phyloP scores from a whole-genome alignment of 306 rosid species.

The Dryas drummondii region DNA sequence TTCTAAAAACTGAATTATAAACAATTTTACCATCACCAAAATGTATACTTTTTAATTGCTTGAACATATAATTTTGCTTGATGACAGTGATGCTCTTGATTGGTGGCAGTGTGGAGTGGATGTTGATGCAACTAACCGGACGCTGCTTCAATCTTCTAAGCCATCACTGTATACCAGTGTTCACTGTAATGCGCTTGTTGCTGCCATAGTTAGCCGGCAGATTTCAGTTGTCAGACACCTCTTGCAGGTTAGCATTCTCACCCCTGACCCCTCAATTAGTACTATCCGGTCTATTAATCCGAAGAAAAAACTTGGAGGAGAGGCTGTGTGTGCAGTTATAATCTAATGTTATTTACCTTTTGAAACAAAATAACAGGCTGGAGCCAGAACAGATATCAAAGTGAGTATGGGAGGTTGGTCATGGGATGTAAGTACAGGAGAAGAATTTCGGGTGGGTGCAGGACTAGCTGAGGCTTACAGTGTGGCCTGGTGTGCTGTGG shows the following conservation, averaged over 20 bases:
- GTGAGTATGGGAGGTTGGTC: conserved; percentile 68
- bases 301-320: not conserved
- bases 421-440: conserved; percentile 61
- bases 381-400: conserved; percentile 48
- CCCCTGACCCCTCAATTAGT: not conserved
- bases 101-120: conserved; percentile 55
- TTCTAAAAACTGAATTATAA: not conserved
- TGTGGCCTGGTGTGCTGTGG: conserved; percentile 72
- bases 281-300: not conserved
- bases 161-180: conserved; percentile 58
- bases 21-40: not conserved
- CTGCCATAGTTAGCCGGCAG: conserved; percentile 61
- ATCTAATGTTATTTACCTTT: conserved; percentile 1
- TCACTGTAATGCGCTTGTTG: conserved; percentile 57
- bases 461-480: conserved; percentile 68
- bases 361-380: conserved; percentile 38
- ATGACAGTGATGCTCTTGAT: conserved; percentile 16
- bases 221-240: conserved; percentile 48
- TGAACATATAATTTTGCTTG: conserved; percentile 10
- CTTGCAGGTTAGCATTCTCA: conserved; percentile 50
- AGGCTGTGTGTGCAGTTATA: too few species aligned
- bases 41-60: not conserved
- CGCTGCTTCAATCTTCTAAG: conserved; percentile 57
- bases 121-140: conserved; percentile 46
- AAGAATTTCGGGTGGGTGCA: conserved; percentile 68